Percentiles rank a stretch among this genome's conserved stretches.
Evolutionary conservation across 352 stramenopile genomes (phyloP).

Genomic region (Peronospora destructor): DNA sequence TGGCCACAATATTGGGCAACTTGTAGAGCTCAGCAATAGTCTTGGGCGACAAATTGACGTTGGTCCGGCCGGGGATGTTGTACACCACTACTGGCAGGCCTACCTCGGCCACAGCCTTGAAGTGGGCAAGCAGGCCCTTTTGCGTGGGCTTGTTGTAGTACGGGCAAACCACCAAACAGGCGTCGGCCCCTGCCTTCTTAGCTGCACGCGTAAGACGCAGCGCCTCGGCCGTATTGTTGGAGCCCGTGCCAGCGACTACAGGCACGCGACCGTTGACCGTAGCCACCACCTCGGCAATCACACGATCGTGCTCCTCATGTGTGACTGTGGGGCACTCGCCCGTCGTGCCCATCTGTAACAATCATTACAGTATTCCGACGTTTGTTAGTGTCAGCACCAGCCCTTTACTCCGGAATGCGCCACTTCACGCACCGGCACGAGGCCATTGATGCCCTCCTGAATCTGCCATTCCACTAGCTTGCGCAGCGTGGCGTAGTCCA

Average conservation of each 20-base stretch:
- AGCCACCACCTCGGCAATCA: conserved; percentile 90
- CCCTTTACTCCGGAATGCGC: background rate
- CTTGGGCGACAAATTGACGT: conserved; percentile 91
- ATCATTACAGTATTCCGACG: conserved; percentile 4
- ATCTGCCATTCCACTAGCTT: conserved; percentile 91
- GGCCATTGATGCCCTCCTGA: conserved; percentile 90
- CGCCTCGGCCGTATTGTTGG: conserved; percentile 87
- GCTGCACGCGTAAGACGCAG: conserved; percentile 83
- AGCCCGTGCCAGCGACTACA: conserved; percentile 93
- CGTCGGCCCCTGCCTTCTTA: conserved; percentile 91
- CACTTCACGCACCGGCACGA: conserved; percentile 82
- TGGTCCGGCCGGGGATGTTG: conserved; percentile 96
- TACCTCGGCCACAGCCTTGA: conserved; percentile 82
- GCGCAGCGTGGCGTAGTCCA: conserved; percentile 91
- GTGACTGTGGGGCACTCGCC: conserved; percentile 94
- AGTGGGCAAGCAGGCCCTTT: conserved; percentile 91
- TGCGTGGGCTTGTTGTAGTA: conserved; percentile 99
- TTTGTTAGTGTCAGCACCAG: conserved; percentile 1
- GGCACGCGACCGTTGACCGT: conserved; percentile 79
- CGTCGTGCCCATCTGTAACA: conserved; percentile 89
- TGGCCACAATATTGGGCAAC: conserved; percentile 93
- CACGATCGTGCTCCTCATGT: conserved; percentile 91
- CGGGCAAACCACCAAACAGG: conserved; percentile 92
- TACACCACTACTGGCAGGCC: conserved; percentile 93
- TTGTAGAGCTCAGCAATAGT: conserved; percentile 90